Evolutionary conservation across 2,329 filamentous ascomycete genomes (phyloP).

Genomic region (Rutstroemia sp.): DNA sequence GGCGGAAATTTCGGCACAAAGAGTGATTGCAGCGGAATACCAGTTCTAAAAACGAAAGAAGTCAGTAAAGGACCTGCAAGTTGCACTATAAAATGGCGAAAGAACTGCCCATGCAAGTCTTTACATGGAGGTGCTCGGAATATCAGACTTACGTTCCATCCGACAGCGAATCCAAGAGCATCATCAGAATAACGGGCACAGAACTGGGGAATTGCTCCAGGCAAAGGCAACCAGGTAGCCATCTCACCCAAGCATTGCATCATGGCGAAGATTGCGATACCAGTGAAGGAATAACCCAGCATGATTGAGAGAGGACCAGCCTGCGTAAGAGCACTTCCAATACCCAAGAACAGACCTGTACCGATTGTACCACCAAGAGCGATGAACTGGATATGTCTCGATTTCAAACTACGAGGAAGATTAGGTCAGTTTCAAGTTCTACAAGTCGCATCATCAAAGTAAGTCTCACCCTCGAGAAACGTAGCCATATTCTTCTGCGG

Average conservation of each 20-base stretch:
- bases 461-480: conserved; percentile 39
- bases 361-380: conserved; percentile 51
- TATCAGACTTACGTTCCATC: conserved; percentile 49
- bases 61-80: conserved; percentile 4
- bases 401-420: conserved; percentile 25
- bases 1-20: conserved; percentile 43
- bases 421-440: not conserved
- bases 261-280: conserved; percentile 43
- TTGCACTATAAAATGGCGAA: not conserved
- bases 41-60: conserved; percentile 20
- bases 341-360: conserved; percentile 47
- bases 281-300: conserved; percentile 45
- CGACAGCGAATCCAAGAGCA: conserved; percentile 47
- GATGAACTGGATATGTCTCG: conserved; percentile 51
- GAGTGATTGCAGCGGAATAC: conserved; percentile 26
- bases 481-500: conserved; percentile 44
- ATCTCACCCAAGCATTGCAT: conserved; percentile 46
- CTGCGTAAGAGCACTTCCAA: conserved; percentile 45
- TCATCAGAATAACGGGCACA: conserved; percentile 39
- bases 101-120: conserved; percentile 56
- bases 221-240: conserved; percentile 43
- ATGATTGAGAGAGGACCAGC: conserved; percentile 46
- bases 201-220: conserved; percentile 43
- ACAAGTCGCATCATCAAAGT: not conserved
- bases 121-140: too few species aligned